These are phyloP conservation scores for Ophiostoma triangulosporum DNA, from an alignment of 2,329 filamentous ascomycete species.

Conservation along the genomic window DNA sequence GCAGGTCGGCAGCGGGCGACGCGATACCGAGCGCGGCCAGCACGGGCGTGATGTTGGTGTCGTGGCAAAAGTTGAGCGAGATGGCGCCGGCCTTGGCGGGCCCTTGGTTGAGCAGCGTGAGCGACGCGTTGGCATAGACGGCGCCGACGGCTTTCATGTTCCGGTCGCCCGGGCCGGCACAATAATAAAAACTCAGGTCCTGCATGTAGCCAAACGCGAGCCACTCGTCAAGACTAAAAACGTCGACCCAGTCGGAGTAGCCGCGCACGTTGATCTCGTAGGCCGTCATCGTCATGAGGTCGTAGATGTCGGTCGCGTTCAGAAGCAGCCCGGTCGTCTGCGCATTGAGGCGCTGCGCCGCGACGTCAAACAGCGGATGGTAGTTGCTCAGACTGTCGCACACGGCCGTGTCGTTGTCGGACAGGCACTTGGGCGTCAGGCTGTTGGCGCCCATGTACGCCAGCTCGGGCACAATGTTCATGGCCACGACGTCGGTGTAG, in stretches of 20 bases:
- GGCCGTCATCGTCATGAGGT: slow-evolving; percentile 11
- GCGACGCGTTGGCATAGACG: slow-evolving; percentile 10
- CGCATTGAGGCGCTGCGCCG: slow-evolving; percentile 5
- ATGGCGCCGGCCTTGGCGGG: slow-evolving; percentile 4
- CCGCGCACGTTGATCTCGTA: slow-evolving; percentile 15
- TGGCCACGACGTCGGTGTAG: slow-evolving; percentile 40
- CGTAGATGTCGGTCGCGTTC: slow-evolving; percentile 9
- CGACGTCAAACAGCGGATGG: slow-evolving; percentile 8
- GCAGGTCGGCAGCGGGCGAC: slow-evolving; percentile 21
- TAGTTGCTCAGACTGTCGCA: slow-evolving; percentile 9
- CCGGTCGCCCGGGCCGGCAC: slow-evolving; percentile 38
- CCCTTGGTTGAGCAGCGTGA: slow-evolving; percentile 8
- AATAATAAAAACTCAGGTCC: slow-evolving; percentile 55
- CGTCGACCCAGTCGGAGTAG: slow-evolving; percentile 46
- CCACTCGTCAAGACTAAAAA: slow-evolving; percentile 49
- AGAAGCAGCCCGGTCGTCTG: slow-evolving; percentile 3
- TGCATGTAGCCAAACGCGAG: slow-evolving; percentile 53
- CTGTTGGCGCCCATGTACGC: slow-evolving; percentile 27
- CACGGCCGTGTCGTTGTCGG: slow-evolving; percentile 27
- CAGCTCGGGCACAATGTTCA: slow-evolving; percentile 28
- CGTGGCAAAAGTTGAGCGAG: slow-evolving; percentile 12
- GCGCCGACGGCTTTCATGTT: slow-evolving; percentile 12
- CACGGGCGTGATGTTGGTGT: slow-evolving; percentile 13
- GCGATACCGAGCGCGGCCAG: slow-evolving; percentile 10
- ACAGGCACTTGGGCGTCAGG: slow-evolving; percentile 41